A percentile compares a stretch with the other conserved stretches of the same genome.
Conservation (phyloP, 2,329 filamentous ascomycete species). For the Colletotrichum chrysophilum region DNA sequence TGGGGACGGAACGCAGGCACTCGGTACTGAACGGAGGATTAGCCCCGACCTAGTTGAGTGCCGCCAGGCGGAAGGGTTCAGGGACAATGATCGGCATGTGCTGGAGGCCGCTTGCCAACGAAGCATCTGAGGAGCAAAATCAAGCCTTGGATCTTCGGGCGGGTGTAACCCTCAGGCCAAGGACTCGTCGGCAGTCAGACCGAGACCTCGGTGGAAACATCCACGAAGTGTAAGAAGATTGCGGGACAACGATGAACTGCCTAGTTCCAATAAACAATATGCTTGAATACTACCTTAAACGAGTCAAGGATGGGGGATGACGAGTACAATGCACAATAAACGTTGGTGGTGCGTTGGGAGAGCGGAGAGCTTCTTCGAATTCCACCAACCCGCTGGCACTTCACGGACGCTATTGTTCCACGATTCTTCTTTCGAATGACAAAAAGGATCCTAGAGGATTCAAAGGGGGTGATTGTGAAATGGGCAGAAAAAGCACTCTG, state of each 20-base stretch:
- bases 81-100: not conserved
- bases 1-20: not conserved
- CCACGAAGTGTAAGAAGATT: not conserved
- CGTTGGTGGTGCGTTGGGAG: not conserved
- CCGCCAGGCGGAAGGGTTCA: not conserved
- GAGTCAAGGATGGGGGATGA: not conserved
- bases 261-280: not conserved
- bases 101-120: not conserved
- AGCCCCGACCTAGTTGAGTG: not conserved
- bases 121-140: not conserved
- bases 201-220: not conserved
- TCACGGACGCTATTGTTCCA: not conserved
- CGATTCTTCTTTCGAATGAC: not conserved
- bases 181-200: not conserved
- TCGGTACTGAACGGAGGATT: not conserved
- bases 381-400: not conserved
- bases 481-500: not conserved
- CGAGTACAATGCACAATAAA: not conserved
- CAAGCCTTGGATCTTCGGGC: not conserved
- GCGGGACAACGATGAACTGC: not conserved
- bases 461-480: not conserved
- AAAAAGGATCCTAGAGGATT: not conserved
- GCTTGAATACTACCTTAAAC: not conserved
- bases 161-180: not conserved
- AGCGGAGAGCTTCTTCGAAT: not conserved